Percentiles rank a stretch among this genome's conserved stretches.
phyloP scores from a whole-genome alignment of 225 moss, liverwort and hornwort species.

The Climacium dendroides region DNA sequence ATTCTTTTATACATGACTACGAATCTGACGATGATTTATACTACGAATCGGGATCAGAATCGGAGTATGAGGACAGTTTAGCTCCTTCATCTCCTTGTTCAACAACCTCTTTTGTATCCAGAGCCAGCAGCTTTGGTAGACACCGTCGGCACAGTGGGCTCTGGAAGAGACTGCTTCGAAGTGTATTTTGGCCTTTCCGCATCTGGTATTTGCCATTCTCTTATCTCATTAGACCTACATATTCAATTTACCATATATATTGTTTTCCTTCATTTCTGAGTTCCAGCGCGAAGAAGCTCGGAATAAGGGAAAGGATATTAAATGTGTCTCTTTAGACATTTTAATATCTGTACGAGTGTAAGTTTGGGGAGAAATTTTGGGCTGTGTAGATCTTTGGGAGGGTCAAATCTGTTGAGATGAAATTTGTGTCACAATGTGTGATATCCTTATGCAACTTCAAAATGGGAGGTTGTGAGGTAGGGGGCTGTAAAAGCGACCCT shows the following conservation, averaged over 20 bases:
- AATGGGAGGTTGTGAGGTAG: neutral
- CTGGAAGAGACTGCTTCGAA: slow-evolving; percentile 31
- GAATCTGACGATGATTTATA: slow-evolving; percentile 51
- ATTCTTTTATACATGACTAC: slow-evolving; percentile 61
- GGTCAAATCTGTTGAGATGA: neutral
- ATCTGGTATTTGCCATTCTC: slow-evolving; percentile 6
- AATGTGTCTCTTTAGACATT: neutral
- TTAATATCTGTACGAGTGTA: neutral
- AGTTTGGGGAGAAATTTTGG: neutral
- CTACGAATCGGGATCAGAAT: slow-evolving; percentile 47
- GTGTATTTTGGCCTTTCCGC: slow-evolving; percentile 53
- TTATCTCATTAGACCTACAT: neutral
- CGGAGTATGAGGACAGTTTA: slow-evolving; percentile 58
- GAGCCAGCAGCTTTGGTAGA: slow-evolving; percentile 38
- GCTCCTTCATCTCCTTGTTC: slow-evolving; percentile 65
- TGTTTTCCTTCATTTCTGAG: neutral
- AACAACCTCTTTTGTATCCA: slow-evolving; percentile 45
- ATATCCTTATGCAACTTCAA: neutral
- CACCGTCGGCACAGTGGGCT: slow-evolving; percentile 26
- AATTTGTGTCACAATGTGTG: neutral
- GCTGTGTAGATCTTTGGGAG: neutral
- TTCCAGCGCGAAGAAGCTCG: neutral
- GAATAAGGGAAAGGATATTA: neutral
- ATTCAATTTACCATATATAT: neutral
- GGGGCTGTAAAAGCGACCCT: too few relatives aligned